Evolutionary conservation across 768 basidiomycete species (phyloP).

Genomic region (Podaxis rugospora): DNA sequence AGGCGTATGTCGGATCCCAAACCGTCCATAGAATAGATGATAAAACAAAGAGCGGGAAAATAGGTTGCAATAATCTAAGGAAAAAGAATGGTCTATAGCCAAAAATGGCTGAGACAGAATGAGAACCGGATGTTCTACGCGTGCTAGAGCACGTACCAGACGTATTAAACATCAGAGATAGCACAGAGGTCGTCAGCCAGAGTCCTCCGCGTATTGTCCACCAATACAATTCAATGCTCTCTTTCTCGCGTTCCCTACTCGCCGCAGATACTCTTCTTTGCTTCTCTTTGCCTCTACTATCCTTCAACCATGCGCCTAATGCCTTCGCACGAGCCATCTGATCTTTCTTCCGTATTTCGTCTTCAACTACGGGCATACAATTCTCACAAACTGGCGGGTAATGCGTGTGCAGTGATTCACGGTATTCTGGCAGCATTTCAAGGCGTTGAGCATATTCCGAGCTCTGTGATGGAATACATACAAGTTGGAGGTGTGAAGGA

Average conservation of each 20-base stretch:
- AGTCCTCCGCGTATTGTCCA: slow-evolving; percentile 72
- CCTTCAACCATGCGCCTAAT: slow-evolving; percentile 64
- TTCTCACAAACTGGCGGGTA: slow-evolving; percentile 84
- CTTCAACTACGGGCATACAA: slow-evolving; percentile 78
- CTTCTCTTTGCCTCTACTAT: slow-evolving; percentile 62
- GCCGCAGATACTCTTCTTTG: slow-evolving; percentile 43
- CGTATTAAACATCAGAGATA: slow-evolving; percentile 37
- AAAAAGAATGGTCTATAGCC: slow-evolving; percentile 24
- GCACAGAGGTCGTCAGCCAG: slow-evolving; percentile 49
- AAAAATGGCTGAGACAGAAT: slow-evolving; percentile 25
- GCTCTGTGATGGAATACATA: slow-evolving; percentile 39
- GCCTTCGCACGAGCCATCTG: slow-evolving; percentile 79
- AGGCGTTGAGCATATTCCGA: slow-evolving; percentile 66
- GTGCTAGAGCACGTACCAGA: slow-evolving; percentile 36
- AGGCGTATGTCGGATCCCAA: slow-evolving; percentile 83
- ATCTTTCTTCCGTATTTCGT: slow-evolving; percentile 73
- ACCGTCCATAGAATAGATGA: slow-evolving; percentile 72
- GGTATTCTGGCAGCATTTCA: slow-evolving; percentile 65
- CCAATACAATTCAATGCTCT: slow-evolving; percentile 45
- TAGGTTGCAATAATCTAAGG: slow-evolving; percentile 27
- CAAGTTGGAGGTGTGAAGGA: neutral
- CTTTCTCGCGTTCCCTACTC: slow-evolving; percentile 35
- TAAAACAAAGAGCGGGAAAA: slow-evolving; percentile 46
- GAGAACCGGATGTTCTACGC: neutral
- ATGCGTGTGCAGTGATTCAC: slow-evolving; percentile 66